These are phyloP conservation scores for Xylaria digitata DNA, from an alignment of 2,329 filamentous ascomycete genomes.

Conservation along the genomic window DNA sequence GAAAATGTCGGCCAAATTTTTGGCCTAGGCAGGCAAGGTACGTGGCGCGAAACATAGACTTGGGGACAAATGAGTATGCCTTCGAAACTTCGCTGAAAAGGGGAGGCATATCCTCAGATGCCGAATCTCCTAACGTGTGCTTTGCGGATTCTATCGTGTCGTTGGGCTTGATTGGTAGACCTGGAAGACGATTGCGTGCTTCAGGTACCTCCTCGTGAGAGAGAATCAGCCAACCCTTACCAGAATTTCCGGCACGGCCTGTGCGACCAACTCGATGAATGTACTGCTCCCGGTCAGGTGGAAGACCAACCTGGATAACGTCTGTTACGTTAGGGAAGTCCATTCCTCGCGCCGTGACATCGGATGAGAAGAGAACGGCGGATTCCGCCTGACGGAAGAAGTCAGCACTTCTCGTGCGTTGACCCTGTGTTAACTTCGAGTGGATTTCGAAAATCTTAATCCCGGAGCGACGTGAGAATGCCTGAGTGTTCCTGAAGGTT, in stretches of 20 bases:
- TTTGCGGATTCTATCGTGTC: constrained; percentile 61
- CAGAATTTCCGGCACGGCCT: constrained; percentile 77
- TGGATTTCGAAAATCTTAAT: constrained; percentile 74
- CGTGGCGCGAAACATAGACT: constrained; percentile 56
- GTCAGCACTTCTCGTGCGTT: constrained; percentile 77
- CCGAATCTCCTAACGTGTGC: constrained; percentile 62
- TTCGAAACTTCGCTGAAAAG: constrained; percentile 58
- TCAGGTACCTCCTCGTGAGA: constrained; percentile 63
- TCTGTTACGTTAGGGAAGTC: constrained; percentile 85
- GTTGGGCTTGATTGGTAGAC: constrained; percentile 70
- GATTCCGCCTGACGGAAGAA: constrained; percentile 73
- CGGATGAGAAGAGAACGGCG: constrained; percentile 79
- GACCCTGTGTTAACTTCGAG: constrained; percentile 76
- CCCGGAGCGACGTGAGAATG: constrained; percentile 54
- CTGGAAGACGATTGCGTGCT: constrained; percentile 63
- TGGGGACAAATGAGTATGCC: constrained; percentile 58
- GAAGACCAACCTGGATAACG: constrained; percentile 77
- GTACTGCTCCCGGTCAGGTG: constrained; percentile 75
- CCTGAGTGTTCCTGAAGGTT: constrained; percentile 61
- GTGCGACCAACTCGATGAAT: constrained; percentile 83
- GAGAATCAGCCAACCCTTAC: constrained; percentile 76
- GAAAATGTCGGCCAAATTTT: constrained; percentile 54
- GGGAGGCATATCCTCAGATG: constrained; percentile 51
- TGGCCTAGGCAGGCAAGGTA: constrained; percentile 71
- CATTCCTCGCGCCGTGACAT: constrained; percentile 85